Percentiles rank a stretch among this genome's conserved stretches.
Conservation (phyloP, 768 basidiomycete species). For the Lentinula lateritia region DNA sequence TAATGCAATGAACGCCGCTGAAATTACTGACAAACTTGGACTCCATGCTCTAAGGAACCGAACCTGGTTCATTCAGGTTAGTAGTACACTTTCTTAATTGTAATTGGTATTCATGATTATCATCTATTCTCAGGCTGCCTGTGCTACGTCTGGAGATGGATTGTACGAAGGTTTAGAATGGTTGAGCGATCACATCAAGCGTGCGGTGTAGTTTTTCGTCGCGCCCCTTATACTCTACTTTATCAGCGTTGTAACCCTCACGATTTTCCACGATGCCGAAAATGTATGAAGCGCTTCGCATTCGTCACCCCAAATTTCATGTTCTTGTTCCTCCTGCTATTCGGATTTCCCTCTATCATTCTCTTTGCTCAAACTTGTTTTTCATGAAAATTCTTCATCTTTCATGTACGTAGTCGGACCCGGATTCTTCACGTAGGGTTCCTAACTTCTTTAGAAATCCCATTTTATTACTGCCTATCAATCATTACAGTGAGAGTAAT, state of each 20-base stretch:
- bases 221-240: conserved; percentile 31
- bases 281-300: conserved; percentile 44
- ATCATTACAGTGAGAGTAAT: conserved; percentile 1
- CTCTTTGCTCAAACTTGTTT: conserved; percentile 12
- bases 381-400: conserved; percentile 3
- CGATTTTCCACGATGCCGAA: conserved; percentile 56
- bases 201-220: conserved; percentile 55
- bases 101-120: background rate
- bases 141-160: conserved; percentile 97
- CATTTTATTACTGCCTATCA: background rate
- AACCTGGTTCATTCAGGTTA: conserved; percentile 95
- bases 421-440: background rate
- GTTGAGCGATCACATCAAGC: conserved; percentile 89
- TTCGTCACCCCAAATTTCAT: conserved; percentile 30
- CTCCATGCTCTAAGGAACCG: conserved; percentile 95
- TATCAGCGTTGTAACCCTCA: conserved; percentile 49
- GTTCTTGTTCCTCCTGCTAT: conserved; percentile 18
- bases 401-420: conserved; percentile 2
- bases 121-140: conserved; percentile 66
- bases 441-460: conserved; percentile 5
- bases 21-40: conserved; percentile 99
- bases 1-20: conserved; percentile 98
- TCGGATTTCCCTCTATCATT: conserved; percentile 9
- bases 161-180: conserved; percentile 98
- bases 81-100: conserved; percentile 19